Percentiles rank a stretch among this genome's conserved stretches.
These are phyloP conservation scores for Cornus suecica DNA, from an alignment of 148 eudicot genomes.

Conservation along the genomic window DNA sequence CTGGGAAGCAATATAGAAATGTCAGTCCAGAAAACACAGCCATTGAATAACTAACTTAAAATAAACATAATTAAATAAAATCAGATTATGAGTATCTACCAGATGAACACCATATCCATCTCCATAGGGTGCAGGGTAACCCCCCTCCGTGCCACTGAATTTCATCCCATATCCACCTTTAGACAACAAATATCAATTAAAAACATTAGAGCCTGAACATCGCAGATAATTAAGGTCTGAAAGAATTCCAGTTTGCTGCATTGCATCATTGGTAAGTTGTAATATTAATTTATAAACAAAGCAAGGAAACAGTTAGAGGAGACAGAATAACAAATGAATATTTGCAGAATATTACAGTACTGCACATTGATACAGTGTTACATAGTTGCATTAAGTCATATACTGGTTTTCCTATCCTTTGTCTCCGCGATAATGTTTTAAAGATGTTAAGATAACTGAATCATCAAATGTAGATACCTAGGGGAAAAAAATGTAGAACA, in stretches of 20 bases:
- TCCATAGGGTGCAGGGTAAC: conserved; percentile 62
- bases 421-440: no score
- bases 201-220: conserved; percentile 17
- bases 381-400: neutral
- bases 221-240: neutral
- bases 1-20: conserved; percentile 33
- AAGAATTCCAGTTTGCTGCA: neutral
- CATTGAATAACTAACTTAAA: neutral
- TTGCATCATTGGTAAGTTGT: neutral
- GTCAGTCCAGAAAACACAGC: conserved; percentile 2
- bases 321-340: neutral
- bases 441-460: neutral
- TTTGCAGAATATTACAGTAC: neutral
- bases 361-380: neutral
- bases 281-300: neutral
- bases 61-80: neutral
- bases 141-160: conserved; percentile 49
- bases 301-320: neutral
- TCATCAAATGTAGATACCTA: neutral
- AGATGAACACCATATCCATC: conserved; percentile 64
- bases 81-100: conserved; percentile 36
- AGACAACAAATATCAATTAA: conserved; percentile 15
- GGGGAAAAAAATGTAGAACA: neutral
- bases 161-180: conserved; percentile 82
- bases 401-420: neutral